These are phyloP conservation scores for Suhomyces maxii DNA, from an alignment of 1,139 yeast genomes.

Conservation along the genomic window DNA sequence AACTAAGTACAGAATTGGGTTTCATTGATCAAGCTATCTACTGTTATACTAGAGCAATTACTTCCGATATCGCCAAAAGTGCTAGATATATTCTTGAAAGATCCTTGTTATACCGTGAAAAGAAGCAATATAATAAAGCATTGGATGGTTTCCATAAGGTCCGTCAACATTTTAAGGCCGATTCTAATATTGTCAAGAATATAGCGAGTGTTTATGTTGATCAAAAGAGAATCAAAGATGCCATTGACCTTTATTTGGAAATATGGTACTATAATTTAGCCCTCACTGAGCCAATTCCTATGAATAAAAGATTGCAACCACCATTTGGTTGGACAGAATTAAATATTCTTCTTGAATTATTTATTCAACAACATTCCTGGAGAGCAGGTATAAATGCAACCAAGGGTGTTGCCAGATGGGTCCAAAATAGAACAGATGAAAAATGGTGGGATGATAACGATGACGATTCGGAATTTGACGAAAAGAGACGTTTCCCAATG, in stretches of 20 bases:
- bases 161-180: conserved; percentile 59
- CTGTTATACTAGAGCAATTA: conserved; percentile 75
- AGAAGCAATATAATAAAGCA: conserved; percentile 68
- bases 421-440: conserved; percentile 69
- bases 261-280: conserved; percentile 57
- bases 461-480: conserved; percentile 83
- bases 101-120: conserved; percentile 65
- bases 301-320: conserved; percentile 29
- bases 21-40: conserved; percentile 78
- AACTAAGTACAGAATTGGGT: conserved; percentile 68
- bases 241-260: conserved; percentile 71
- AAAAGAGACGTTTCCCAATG: conserved; percentile 50
- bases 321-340: conserved; percentile 84
- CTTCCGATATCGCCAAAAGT: conserved; percentile 50
- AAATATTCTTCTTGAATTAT: conserved; percentile 78
- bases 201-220: conserved; percentile 77
- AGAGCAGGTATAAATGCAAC: conserved; percentile 61
- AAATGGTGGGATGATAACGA: conserved; percentile 78
- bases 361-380: conserved; percentile 67
- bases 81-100: conserved; percentile 58
- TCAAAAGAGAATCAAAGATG: conserved; percentile 76
- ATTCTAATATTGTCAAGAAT: conserved; percentile 63
- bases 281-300: conserved; percentile 15
- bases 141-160: conserved; percentile 70
- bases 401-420: conserved; percentile 79